phyloP scores from a whole-genome alignment of 2,329 filamentous ascomycete species.

The Akanthomyces lecanii region DNA sequence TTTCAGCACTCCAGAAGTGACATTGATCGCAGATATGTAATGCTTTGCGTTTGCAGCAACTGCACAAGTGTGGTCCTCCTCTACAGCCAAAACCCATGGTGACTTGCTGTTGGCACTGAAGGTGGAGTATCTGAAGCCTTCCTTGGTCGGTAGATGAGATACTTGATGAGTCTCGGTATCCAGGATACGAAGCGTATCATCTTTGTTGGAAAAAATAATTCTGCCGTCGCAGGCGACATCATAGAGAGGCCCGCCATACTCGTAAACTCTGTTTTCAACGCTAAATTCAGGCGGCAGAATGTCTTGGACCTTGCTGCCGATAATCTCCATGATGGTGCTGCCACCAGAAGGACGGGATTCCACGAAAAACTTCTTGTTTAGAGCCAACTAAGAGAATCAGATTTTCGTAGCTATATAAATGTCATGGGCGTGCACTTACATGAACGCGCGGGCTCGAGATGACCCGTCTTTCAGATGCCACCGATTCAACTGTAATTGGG shows the following conservation, averaged over 20 bases:
- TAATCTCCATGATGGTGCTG: constrained; percentile 41
- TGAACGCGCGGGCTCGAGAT: constrained; percentile 34
- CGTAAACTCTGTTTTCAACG: constrained; percentile 44
- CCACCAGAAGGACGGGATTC: constrained; percentile 38
- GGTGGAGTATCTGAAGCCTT: constrained; percentile 41
- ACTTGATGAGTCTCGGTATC: constrained; percentile 34
- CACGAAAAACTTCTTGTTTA: constrained; percentile 34
- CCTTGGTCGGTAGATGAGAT: constrained; percentile 28
- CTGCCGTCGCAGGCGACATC: constrained; percentile 34
- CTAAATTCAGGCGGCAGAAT: constrained; percentile 35
- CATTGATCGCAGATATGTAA: constrained; percentile 30
- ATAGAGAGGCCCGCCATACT: constrained; percentile 48
- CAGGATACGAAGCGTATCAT: constrained; percentile 40
- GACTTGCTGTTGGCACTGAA: constrained; percentile 38
- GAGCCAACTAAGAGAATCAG: constrained; percentile 20
- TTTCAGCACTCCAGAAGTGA: no score
- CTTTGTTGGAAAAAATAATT: constrained; percentile 44
- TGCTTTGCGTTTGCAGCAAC: constrained; percentile 26
- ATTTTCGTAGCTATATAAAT: neutral
- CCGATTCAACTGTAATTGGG: constrained; percentile 33
- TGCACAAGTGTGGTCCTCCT: constrained; percentile 40
- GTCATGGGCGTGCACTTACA: constrained; percentile 23
- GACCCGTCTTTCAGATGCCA: constrained; percentile 30
- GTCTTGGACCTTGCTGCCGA: constrained; percentile 31
- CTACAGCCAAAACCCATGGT: constrained; percentile 44